Percentiles rank a stretch among this genome's conserved stretches.
Evolutionary conservation across 192 early-diverging fungal genomes (phyloP).

Genomic region (Podochytrium sp.): DNA sequence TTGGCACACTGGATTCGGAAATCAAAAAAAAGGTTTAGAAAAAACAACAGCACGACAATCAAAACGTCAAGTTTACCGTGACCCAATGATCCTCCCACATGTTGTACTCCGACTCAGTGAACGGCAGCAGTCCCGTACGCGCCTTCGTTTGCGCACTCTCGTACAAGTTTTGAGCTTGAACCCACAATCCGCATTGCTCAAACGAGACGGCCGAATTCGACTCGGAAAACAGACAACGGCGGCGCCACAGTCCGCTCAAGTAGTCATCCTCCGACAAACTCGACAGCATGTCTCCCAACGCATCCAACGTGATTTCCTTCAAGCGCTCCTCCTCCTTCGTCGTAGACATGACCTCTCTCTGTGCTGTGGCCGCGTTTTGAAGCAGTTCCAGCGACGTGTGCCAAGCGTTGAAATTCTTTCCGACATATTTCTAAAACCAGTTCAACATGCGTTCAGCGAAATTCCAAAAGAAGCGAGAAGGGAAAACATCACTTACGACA

Average conservation of each 20-base stretch:
- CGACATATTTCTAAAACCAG: slow-evolving; percentile 88
- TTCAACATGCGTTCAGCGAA: too few species aligned
- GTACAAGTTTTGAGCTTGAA: slow-evolving; percentile 85
- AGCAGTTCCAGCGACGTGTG: slow-evolving; percentile 85
- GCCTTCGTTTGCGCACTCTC: slow-evolving; percentile 94
- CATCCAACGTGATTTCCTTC: slow-evolving; percentile 88
- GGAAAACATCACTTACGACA: too few species aligned
- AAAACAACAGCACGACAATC: too few species aligned
- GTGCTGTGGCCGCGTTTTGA: slow-evolving; percentile 56
- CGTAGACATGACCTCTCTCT: slow-evolving; percentile 39
- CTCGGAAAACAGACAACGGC: slow-evolving; percentile 85
- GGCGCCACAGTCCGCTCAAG: slow-evolving; percentile 90
- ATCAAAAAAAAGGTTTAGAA: too few species aligned
- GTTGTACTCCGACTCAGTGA: slow-evolving; percentile 92
- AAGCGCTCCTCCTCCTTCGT: slow-evolving; percentile 86
- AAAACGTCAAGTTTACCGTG: too few species aligned
- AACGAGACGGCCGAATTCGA: slow-evolving; percentile 95
- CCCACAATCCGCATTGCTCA: slow-evolving; percentile 94
- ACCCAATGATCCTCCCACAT: slow-evolving; percentile 99
- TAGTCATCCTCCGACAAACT: slow-evolving; percentile 90
- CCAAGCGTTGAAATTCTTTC: slow-evolving; percentile 92
- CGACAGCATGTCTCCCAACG: slow-evolving; percentile 82
- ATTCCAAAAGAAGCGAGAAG: too few species aligned
- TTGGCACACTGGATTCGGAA: too few species aligned
- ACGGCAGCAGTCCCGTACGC: slow-evolving; percentile 79